These are phyloP conservation scores for bread wheat (Triticum aestivum) DNA, from an alignment of 176 grass and related monocot genomes.

Conservation along the genomic window IWGSC_CS_RefSeq_v2.1 NC_057796.1:379060061-379060560, in stretches of 20 bases:
- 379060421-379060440: slow-evolving; percentile 52
- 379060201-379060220: too few species aligned
- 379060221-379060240: not conserved
- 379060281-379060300: not conserved
- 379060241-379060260: not conserved
- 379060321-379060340: not conserved
- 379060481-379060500: slow-evolving; percentile 52
- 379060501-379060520: slow-evolving; percentile 42
- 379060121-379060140: not conserved
- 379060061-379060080: not conserved
- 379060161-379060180: too few species aligned
- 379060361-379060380: slow-evolving; percentile 43
- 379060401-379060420: slow-evolving; percentile 54
- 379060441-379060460: slow-evolving; percentile 41
- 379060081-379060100: not conserved
- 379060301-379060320: not conserved
- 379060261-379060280: not conserved
- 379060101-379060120: not conserved
- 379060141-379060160: too few species aligned
- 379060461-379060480: slow-evolving; percentile 47
- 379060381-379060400: slow-evolving; percentile 51
- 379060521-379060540: slow-evolving; percentile 53
- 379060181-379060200: too few species aligned
- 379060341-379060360: slow-evolving; percentile 49
- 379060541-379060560: slow-evolving; percentile 49